Conservation (phyloP, 106 monocot genomes). For the Dendrobium catenatum region DNA sequence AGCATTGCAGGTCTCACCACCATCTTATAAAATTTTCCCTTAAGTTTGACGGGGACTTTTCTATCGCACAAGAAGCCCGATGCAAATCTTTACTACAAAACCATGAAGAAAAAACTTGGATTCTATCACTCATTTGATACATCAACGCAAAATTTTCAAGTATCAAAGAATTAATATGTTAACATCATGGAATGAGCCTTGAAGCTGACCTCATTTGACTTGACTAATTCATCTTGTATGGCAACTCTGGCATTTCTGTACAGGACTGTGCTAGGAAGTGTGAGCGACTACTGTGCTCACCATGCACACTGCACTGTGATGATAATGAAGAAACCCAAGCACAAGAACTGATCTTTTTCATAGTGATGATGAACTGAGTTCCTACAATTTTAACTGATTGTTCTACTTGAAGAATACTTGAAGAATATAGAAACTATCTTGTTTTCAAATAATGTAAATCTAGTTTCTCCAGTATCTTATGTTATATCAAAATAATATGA, state of each 20-base stretch:
- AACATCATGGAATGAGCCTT: too few species aligned
- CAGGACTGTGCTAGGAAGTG: constrained; percentile 42
- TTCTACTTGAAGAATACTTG: too few species aligned
- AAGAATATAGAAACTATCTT: neutral
- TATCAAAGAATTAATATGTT: too few species aligned
- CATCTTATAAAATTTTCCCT: too few species aligned
- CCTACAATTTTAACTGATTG: too few species aligned
- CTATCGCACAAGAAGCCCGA: too few species aligned
- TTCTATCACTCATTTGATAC: neutral
- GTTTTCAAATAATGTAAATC: neutral
- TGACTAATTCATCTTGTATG: too few species aligned
- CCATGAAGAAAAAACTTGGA: neutral
- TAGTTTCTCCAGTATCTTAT: neutral
- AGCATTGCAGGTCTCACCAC: too few species aligned
- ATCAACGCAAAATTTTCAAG: neutral
- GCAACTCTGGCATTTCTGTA: neutral
- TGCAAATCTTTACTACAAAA: neutral
- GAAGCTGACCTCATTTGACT: too few species aligned
- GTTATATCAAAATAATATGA: neutral
- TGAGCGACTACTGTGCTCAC: constrained; percentile 47
- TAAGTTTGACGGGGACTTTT: too few species aligned
- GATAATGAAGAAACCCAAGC: constrained; percentile 47
- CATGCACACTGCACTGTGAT: constrained; percentile 43
- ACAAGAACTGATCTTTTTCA: constrained; percentile 2
- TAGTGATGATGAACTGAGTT: neutral